These are phyloP conservation scores for Byssochlamys sp. DNA, from an alignment of 2,329 filamentous ascomycete species.

Conservation along the genomic window DNA sequence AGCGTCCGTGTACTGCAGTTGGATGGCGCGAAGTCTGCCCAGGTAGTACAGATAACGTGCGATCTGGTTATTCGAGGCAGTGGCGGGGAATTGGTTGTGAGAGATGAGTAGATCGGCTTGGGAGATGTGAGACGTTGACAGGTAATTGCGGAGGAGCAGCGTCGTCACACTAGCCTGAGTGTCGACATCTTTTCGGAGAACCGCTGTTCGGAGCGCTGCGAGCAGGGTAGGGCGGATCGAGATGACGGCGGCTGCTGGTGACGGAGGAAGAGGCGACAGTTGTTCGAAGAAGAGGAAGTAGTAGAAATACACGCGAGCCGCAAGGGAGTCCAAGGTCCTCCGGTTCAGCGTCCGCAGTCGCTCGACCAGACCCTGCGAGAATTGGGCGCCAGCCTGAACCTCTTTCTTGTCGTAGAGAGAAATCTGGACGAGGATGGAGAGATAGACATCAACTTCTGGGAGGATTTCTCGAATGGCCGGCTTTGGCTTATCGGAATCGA, in stretches of 20 bases:
- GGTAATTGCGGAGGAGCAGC: conserved; percentile 86
- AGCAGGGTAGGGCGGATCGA: conserved; percentile 77
- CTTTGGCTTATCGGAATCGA: conserved; percentile 61
- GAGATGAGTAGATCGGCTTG: conserved; percentile 93
- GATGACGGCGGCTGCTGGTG: conserved; percentile 76
- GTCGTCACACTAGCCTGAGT: conserved; percentile 96
- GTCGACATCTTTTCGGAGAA: conserved; percentile 89
- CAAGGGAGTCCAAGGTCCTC: conserved; percentile 83
- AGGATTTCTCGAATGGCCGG: conserved; percentile 61
- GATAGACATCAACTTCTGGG: conserved; percentile 79
- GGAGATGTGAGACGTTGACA: conserved; percentile 88
- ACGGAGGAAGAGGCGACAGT: conserved; percentile 75
- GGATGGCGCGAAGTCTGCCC: conserved; percentile 88
- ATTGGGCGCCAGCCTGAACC: conserved; percentile 67
- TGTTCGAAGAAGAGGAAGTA: conserved; percentile 92
- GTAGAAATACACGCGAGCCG: conserved; percentile 96
- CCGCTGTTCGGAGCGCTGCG: conserved; percentile 82
- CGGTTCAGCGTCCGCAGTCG: conserved; percentile 83
- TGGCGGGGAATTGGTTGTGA: conserved; percentile 88
- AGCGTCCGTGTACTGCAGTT: conserved; percentile 91
- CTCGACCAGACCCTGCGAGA: conserved; percentile 74
- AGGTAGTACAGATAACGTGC: conserved; percentile 96
- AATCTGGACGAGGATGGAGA: conserved; percentile 78
- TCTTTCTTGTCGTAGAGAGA: conserved; percentile 78
- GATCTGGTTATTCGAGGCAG: conserved; percentile 94